These are phyloP conservation scores for Staphylotrichum longicolle DNA, from an alignment of 495 filamentous ascomycete genomes.

Conservation along the genomic window DNA sequence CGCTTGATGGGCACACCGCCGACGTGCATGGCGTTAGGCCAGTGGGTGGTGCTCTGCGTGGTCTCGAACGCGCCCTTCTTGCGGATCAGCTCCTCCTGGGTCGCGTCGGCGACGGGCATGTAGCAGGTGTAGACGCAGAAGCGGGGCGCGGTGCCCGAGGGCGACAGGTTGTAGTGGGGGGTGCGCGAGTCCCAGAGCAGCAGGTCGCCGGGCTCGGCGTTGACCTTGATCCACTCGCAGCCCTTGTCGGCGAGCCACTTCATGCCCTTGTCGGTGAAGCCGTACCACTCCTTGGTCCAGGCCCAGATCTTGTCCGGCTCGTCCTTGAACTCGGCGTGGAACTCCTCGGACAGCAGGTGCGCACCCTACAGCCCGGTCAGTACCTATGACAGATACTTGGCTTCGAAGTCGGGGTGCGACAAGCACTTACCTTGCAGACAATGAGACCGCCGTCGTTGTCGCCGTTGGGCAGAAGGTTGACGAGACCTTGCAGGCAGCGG, in stretches of 20 bases:
- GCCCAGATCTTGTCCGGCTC: constrained; percentile 32
- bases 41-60: constrained; percentile 10
- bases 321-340: constrained; percentile 38
- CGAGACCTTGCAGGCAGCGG: constrained; percentile 49
- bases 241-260: constrained; percentile 41
- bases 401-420: neutral
- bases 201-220: constrained; percentile 45
- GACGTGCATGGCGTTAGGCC: constrained; percentile 10
- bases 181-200: constrained; percentile 46
- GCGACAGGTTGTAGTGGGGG: constrained; percentile 33
- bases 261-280: constrained; percentile 41
- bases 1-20: neutral
- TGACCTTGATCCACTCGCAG: constrained; percentile 40
- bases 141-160: neutral
- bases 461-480: constrained; percentile 45
- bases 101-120: constrained; percentile 8
- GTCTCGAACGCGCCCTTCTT: constrained; percentile 1
- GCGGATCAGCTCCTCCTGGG: constrained; percentile 5
- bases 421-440: constrained; percentile 31
- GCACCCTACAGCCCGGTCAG: neutral
- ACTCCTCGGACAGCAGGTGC: constrained; percentile 38
- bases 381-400: neutral
- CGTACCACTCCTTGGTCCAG: constrained; percentile 37
- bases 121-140: constrained; percentile 12
- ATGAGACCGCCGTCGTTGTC: constrained; percentile 46